Evolutionary conservation across 768 basidiomycete species (phyloP), one percentile per base, ranked within the genome.

Genomic region (Pisolithus tinctorius): DNA sequence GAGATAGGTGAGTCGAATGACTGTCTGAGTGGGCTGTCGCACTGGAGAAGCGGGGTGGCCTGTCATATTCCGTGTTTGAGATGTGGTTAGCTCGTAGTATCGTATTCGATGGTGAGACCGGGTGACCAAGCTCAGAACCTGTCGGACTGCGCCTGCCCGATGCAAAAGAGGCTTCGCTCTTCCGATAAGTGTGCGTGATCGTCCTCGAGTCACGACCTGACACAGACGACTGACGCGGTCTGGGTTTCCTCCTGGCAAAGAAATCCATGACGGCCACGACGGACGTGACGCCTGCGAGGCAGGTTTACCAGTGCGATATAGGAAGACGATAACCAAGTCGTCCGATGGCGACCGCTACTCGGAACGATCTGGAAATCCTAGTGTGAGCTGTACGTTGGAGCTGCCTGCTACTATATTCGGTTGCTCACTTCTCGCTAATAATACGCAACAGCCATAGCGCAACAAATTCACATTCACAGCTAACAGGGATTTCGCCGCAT

Each of bases 171-270:
- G 76, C 74, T 63, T 86, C 83, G 60, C 78, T 85, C 66, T 58
- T 76, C 67, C 51, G 69, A 65, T 55, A 60, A 67, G 55, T 73
- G 59, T 61, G 61, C 47, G 59, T 60, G 7, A 69, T 65, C 6
- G 69, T 69, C 59, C 70, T 70, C 53, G 69, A 66, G 43, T 61
- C 64, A 14, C 45, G 70, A 50, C 58, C 70, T 51, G 82, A 81
- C 13, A 79, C 57, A 8, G 86, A 87, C 45, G 82, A 74, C 59
- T 82, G 81, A 47, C 86, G 78, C 47, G 82, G 77, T 16, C 67
- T 58, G 45, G 69, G 68, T 62, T 76, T 84, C 73, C 76, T 84
- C 61, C 84, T 76, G 46, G 79, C 80, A 65, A 88, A 86, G 47
- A 88, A 58, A 51, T 83, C 83, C 87, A 88, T 88, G 48, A 34